A percentile compares a stretch with the other conserved stretches of the same genome.
These are phyloP conservation scores for Colletotrichum sp. DNA, from an alignment of 2,329 filamentous ascomycete species.

Conservation along the genomic window DNA sequence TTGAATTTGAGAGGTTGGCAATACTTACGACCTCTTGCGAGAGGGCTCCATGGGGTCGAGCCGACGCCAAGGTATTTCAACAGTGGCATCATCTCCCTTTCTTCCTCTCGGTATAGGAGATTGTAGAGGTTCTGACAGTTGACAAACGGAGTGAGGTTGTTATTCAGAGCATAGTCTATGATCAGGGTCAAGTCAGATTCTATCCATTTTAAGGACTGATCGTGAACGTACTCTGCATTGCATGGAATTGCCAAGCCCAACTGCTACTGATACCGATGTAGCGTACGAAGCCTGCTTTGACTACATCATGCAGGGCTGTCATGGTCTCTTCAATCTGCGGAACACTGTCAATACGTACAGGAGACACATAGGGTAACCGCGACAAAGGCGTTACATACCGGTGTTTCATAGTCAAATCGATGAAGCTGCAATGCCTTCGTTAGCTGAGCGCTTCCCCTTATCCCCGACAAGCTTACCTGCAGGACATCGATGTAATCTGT, in stretches of 20 bases:
- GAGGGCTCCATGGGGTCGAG: neutral
- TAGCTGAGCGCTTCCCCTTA: neutral
- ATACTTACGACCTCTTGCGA: neutral
- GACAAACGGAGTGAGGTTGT: neutral
- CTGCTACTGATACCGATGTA: neutral
- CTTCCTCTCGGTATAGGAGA: neutral
- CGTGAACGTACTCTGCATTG: neutral
- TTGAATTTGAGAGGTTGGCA: rapidly evolving
- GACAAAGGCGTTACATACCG: neutral
- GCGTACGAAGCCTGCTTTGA: neutral
- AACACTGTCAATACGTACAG: neutral
- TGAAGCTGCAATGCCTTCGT: neutral
- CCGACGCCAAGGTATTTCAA: neutral
- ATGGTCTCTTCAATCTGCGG: neutral
- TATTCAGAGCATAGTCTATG: neutral
- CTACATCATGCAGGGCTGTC: neutral
- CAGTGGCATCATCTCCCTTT: neutral
- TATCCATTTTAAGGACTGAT: too few relatives aligned
- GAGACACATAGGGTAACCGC: neutral
- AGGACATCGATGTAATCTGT: neutral
- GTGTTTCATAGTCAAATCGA: neutral
- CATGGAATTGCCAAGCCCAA: neutral
- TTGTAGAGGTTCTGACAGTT: neutral
- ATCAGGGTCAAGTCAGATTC: neutral
- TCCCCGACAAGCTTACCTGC: neutral